Percentiles rank a stretch among this genome's conserved stretches.
phyloP scores from a whole-genome alignment of 176 grass and related monocot species.

The Triticum timopheevii region DNA sequence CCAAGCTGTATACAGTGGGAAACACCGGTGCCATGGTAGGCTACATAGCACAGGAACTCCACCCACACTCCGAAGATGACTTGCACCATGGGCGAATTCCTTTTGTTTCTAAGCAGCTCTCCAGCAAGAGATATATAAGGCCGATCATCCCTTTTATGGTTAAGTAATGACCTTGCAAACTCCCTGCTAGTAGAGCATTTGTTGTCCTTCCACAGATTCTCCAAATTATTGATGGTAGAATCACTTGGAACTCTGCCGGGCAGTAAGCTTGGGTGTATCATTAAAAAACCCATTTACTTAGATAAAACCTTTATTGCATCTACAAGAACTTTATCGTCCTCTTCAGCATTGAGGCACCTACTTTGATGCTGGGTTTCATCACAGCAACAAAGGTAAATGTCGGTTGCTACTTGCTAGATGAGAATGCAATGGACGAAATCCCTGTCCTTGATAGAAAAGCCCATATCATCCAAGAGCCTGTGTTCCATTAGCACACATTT shows the following conservation, averaged over 20 bases:
- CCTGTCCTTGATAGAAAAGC: background rate
- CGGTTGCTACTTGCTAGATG: background rate
- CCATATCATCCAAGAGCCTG: background rate
- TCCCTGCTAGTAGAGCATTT: no score
- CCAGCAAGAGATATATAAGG: no score
- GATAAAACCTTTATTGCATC: background rate
- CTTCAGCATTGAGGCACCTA: background rate
- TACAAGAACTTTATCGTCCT: background rate
- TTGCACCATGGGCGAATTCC: background rate
- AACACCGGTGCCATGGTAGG: background rate
- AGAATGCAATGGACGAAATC: background rate
- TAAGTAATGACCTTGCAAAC: no score
- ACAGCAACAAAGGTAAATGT: background rate
- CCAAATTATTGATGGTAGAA: no score
- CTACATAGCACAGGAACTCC: background rate
- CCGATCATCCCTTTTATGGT: no score
- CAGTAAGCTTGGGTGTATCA: background rate
- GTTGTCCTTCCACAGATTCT: accelerated
- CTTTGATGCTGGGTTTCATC: background rate
- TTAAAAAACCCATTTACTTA: background rate
- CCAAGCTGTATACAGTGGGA: background rate
- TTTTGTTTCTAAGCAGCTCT: background rate
- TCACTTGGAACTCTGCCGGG: background rate
- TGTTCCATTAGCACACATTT: background rate
- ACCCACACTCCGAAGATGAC: background rate